Percentiles rank a stretch among this genome's conserved stretches.
These are phyloP conservation scores for Kitagawia praeruptora DNA, from an alignment of 129 eudicot species.

Conservation along the genomic window DNA sequence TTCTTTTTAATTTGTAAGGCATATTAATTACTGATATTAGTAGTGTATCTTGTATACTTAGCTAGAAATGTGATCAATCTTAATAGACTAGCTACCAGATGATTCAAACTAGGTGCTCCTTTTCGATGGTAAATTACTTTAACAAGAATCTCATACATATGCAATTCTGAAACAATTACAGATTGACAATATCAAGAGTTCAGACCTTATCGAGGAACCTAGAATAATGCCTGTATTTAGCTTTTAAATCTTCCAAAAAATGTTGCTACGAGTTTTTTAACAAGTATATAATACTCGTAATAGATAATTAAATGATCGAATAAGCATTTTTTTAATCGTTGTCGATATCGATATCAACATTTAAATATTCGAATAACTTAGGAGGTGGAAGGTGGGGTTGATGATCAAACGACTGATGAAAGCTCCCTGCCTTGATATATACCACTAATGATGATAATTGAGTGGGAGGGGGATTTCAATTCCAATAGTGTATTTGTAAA, in stretches of 20 bases:
- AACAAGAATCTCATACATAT: too few species aligned
- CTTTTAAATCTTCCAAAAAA: too few species aligned
- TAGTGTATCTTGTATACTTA: too few species aligned
- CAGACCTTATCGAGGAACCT: not conserved
- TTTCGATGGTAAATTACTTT: too few species aligned
- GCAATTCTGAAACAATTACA: too few species aligned
- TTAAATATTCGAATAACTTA: slow-evolving; percentile 16
- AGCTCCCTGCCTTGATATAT: not conserved
- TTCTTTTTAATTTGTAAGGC: not conserved
- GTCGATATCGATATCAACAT: not conserved
- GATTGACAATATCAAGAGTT: too few species aligned
- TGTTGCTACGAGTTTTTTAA: too few species aligned
- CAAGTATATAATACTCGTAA: not conserved
- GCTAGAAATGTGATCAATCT: too few species aligned
- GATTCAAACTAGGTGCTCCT: too few species aligned
- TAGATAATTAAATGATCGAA: not conserved
- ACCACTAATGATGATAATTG: not conserved
- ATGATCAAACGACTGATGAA: not conserved
- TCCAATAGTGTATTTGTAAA: not conserved
- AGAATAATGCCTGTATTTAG: not conserved
- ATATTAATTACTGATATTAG: not conserved
- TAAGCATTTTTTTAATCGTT: not conserved
- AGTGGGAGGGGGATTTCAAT: not conserved
- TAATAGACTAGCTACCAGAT: too few species aligned
- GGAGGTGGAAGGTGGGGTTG: slow-evolving; percentile 22